Percentiles rank a stretch among this genome's conserved stretches.
Evolutionary conservation across 2,329 filamentous ascomycete genomes (phyloP).

Genomic region (Fusarium agapanthi): DNA sequence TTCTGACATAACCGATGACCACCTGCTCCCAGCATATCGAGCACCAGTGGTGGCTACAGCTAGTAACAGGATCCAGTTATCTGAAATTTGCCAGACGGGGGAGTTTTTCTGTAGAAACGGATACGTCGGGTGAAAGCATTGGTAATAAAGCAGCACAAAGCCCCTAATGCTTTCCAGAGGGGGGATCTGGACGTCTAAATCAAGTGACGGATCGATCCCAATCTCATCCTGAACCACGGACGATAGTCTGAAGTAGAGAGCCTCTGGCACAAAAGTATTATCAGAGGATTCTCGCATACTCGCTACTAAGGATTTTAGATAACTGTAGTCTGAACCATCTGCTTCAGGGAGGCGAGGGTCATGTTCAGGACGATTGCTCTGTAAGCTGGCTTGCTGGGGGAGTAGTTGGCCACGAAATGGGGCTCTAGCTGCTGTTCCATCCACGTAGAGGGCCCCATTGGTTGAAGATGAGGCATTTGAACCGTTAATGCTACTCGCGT

Average conservation of each 20-base stretch:
- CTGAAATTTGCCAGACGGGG: not conserved
- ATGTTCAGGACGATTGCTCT: not conserved
- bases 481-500: not conserved
- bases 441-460: slow-evolving; percentile 12
- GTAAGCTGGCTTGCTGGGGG: not conserved
- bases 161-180: slow-evolving; percentile 5
- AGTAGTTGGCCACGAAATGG: slow-evolving; percentile 15
- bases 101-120: slow-evolving; percentile 19
- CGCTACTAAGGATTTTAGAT: not conserved
- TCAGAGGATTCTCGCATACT: not conserved
- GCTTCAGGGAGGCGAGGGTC: not conserved
- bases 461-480: slow-evolving; percentile 4
- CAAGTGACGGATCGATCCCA: not conserved
- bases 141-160: slow-evolving; percentile 23
- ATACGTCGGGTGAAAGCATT: slow-evolving; percentile 24
- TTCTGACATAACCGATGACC: not conserved
- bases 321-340: not conserved
- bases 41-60: slow-evolving; percentile 8
- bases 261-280: not conserved
- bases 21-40: slow-evolving; percentile 3
- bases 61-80: not conserved
- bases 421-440: slow-evolving; percentile 15
- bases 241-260: not conserved
- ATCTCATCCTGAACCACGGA: not conserved
- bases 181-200: not conserved